Conservation (phyloP, 805 yeast genomes). For the Yarrowia sp. region DNA sequence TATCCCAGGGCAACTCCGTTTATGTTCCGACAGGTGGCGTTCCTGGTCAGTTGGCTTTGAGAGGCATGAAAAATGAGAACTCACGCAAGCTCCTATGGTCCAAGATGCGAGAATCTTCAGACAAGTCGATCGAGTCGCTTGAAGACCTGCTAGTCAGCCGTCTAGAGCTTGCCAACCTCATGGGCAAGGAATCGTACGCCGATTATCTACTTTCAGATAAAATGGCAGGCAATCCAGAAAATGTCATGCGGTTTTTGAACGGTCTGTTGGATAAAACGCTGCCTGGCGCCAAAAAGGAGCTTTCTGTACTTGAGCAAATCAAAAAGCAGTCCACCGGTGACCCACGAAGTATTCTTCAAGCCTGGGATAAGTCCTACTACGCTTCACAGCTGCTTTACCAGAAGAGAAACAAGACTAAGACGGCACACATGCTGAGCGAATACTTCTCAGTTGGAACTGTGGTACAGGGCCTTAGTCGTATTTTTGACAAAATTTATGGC, state of each 20-base stretch:
- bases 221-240: slow-evolving; percentile 79
- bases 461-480: slow-evolving; percentile 71
- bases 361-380: slow-evolving; percentile 89
- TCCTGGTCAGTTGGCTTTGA: slow-evolving; percentile 62
- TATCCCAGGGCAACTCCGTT: slow-evolving; percentile 30
- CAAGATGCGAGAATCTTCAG: slow-evolving; percentile 63
- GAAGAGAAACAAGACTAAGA: slow-evolving; percentile 38
- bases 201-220: slow-evolving; percentile 83
- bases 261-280: slow-evolving; percentile 54
- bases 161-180: slow-evolving; percentile 64
- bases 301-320: slow-evolving; percentile 41
- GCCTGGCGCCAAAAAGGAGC: slow-evolving; percentile 59
- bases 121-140: slow-evolving; percentile 58
- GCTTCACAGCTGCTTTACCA: slow-evolving; percentile 39
- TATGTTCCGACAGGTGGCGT: slow-evolving; percentile 59
- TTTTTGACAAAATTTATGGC: slow-evolving; percentile 73
- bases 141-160: slow-evolving; percentile 62
- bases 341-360: slow-evolving; percentile 48
- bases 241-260: slow-evolving; percentile 67
- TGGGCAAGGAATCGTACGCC: slow-evolving; percentile 69
- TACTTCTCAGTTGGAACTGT: slow-evolving; percentile 85
- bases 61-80: slow-evolving; percentile 53
- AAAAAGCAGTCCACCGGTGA: slow-evolving; percentile 40
- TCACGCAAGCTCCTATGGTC: slow-evolving; percentile 73
- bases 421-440: slow-evolving; percentile 49